Conservation (phyloP, 2,329 filamentous ascomycete genomes). For the Diaporthe humulicola region DNA sequence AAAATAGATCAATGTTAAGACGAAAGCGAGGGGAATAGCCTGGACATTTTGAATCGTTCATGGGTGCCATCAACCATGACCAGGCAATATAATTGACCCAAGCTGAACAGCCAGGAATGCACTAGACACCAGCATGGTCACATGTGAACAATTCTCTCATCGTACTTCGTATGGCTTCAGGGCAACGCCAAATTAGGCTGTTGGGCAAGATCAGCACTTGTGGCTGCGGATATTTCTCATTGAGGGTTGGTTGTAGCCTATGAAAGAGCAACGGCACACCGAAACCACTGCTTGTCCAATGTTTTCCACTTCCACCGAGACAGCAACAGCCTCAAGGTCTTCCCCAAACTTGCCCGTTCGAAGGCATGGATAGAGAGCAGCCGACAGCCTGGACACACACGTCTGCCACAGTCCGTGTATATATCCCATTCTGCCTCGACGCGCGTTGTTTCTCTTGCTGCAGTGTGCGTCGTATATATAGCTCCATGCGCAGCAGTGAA, state of each 20-base stretch:
- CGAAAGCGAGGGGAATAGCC: too few relatives aligned
- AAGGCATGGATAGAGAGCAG: not conserved
- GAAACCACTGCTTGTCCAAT: not conserved
- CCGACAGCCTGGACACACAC: not conserved
- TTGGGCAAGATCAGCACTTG: not conserved
- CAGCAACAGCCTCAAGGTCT: not conserved
- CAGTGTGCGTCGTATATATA: constrained; percentile 2
- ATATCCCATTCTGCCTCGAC: not conserved
- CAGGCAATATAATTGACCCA: not conserved
- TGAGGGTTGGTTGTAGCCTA: not conserved
- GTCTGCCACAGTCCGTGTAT: constrained; percentile 1
- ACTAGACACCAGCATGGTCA: not conserved
- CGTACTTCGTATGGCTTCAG: not conserved
- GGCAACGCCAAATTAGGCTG: not conserved
- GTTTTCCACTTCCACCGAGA: not conserved
- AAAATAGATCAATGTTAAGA: not conserved
- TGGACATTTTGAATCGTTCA: too few relatives aligned
- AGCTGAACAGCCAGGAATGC: not conserved
- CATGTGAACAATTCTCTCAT: not conserved
- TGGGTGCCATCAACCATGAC: not conserved
- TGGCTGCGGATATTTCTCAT: not conserved
- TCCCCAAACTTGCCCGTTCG: not conserved
- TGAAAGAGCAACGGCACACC: not conserved
- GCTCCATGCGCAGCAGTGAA: not conserved
- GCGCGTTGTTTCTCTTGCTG: not conserved